Evolutionary conservation across 2,329 filamentous ascomycete genomes (phyloP).

Genomic region (Achaetomium macrosporum): DNA sequence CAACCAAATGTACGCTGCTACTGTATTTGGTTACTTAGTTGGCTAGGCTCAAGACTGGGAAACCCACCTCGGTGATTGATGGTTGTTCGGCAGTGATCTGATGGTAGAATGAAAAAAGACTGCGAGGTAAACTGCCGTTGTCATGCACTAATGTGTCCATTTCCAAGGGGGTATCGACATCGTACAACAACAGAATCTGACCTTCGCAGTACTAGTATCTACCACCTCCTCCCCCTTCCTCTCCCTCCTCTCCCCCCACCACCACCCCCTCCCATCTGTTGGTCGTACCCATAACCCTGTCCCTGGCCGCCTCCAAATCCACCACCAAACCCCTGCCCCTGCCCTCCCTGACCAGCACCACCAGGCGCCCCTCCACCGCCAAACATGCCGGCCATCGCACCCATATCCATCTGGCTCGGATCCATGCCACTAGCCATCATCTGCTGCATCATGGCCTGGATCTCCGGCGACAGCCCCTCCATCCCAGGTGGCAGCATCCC

Average conservation of each 20-base stretch:
- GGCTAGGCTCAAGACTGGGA: too few species aligned
- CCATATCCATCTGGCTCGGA: conserved; percentile 60
- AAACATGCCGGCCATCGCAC: conserved; percentile 54
- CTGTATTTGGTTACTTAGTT: neutral
- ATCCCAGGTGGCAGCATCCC: conserved; percentile 44
- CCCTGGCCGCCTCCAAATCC: conserved; percentile 48
- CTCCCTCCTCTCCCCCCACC: conserved; percentile 29
- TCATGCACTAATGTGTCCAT: neutral
- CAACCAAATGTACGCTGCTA: neutral
- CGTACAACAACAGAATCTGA: neutral
- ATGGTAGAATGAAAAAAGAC: too few species aligned
- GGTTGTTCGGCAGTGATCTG: too few species aligned
- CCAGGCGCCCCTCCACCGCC: conserved; percentile 35
- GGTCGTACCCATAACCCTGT: conserved; percentile 38
- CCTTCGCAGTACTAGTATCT: neutral
- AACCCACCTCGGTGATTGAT: too few species aligned
- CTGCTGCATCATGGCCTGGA: conserved; percentile 65
- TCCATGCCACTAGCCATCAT: conserved; percentile 61
- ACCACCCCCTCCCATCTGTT: conserved; percentile 40
- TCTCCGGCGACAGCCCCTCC: conserved; percentile 60
- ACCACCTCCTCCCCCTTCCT: conserved; percentile 23
- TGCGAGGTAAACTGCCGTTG: neutral
- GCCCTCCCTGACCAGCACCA: conserved; percentile 39
- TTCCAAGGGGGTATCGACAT: neutral
- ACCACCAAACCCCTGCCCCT: conserved; percentile 45